Percentiles rank a stretch among this genome's conserved stretches.
Conservation (phyloP, 116 monocot genomes). For the Thalassia testudinum region DNA sequence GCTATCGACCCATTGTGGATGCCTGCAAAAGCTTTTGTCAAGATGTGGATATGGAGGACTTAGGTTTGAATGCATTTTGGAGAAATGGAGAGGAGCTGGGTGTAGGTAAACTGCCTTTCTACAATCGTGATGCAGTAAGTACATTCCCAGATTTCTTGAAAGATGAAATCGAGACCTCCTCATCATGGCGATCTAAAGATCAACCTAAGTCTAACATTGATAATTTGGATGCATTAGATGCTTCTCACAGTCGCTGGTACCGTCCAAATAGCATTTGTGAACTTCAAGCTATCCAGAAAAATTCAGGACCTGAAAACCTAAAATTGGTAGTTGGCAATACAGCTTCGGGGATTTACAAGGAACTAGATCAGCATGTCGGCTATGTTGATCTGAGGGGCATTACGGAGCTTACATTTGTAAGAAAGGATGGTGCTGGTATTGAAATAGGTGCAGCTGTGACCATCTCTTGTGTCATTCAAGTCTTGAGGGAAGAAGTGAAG, state of each 20-base stretch:
- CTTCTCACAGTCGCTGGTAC: conserved; percentile 17
- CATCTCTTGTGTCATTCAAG: conserved; percentile 53
- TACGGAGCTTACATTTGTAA: conserved; percentile 41
- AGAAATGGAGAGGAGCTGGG: conserved; percentile 18
- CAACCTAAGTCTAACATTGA: background rate
- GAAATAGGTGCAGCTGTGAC: conserved; percentile 62
- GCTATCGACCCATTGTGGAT: conserved; percentile 65
- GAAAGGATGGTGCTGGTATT: conserved; percentile 24
- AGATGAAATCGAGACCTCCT: conserved; percentile 23
- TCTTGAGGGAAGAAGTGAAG: conserved; percentile 28
- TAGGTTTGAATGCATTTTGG: conserved; percentile 70
- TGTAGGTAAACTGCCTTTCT: conserved; percentile 21
- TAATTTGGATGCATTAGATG: background rate
- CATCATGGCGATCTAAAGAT: background rate
- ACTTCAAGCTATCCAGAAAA: conserved; percentile 19
- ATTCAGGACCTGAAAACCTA: conserved; percentile 2
- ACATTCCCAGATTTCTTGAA: conserved; percentile 56
- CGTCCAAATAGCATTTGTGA: conserved; percentile 34
- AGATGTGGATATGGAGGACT: conserved; percentile 70
- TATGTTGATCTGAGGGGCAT: conserved; percentile 64
- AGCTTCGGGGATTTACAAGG: conserved; percentile 55
- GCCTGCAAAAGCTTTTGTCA: conserved; percentile 73
- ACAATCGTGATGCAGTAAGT: conserved; percentile 7
- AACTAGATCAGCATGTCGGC: conserved; percentile 23
- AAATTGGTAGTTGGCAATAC: conserved; percentile 79